phyloP scores from a whole-genome alignment of 2,329 filamentous ascomycete species.

The Fusarium sp. region DNA sequence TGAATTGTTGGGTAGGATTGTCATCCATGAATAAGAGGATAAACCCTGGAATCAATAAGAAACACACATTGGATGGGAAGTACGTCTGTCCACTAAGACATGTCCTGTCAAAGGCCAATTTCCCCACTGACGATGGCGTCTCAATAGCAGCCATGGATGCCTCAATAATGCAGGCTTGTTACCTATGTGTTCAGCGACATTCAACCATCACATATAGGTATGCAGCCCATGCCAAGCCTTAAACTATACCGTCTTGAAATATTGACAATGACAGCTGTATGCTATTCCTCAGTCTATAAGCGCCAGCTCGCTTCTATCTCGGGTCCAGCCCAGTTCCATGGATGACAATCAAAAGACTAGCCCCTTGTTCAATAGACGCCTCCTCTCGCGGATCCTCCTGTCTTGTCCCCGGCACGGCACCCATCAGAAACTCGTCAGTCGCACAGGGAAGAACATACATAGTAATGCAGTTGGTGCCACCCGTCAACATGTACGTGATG shows the following conservation, averaged over 20 bases:
- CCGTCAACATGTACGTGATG: not conserved
- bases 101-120: not conserved
- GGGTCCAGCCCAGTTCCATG: slow-evolving; percentile 23
- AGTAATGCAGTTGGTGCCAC: not conserved
- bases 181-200: not conserved
- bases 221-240: not conserved
- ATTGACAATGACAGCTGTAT: not conserved
- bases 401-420: not conserved
- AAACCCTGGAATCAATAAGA: not conserved
- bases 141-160: slow-evolving; percentile 15
- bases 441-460: not conserved
- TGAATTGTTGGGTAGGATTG: not conserved
- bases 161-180: slow-evolving; percentile 4
- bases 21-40: not conserved
- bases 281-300: slow-evolving; percentile 20
- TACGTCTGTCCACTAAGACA: not conserved
- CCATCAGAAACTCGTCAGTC: slow-evolving; percentile 6
- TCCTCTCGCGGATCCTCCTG: slow-evolving; percentile 1
- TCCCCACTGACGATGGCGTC: not conserved
- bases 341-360: slow-evolving; percentile 1
- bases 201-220: not conserved
- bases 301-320: slow-evolving; percentile 20
- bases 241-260: not conserved
- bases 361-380: slow-evolving; percentile 30
- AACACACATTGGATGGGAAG: not conserved